Base-by-base conservation (phyloP, 352 stramenopile species). In the Aphanomyces cochlioides region DNA sequence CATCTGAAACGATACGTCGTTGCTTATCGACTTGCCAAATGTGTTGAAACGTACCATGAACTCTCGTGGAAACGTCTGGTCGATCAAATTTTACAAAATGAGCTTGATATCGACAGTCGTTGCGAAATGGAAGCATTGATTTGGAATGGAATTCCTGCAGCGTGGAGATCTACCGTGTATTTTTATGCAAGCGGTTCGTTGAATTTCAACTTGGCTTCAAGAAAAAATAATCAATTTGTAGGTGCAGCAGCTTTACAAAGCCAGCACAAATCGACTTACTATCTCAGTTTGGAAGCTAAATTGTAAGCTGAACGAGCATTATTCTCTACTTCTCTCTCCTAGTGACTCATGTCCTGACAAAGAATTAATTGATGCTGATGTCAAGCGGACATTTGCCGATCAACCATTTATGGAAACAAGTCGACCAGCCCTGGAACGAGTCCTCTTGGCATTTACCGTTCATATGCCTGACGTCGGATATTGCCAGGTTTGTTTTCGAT, bases 371-470 rank as follows among this genome's bases (percentile, higher is more conserved):
- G 12, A 21, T 28, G 40, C 63, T 5, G 63, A 69, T 37, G 63
- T 69, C 17, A 8, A 10, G 47, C 63, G 63, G 28, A 69, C 63
- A 37, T 69, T 69, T 60, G 41, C 63, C 12, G 63, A 69, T n/a
- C 63, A 69, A 63, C 17, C 63, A 3, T 8, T 4, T 5, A 69
- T 69, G 63, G 40, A 40, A 3, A 34, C 19, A 12, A 7, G 34
- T 13, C 47, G 34, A 60, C 8, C 7, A 4, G 37, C 37, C 3
- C 34, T 69, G 13, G 63, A 69, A 28, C 28, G 19, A 12, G 21
- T 69, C 13, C 36, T 69, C 3, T 36, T 69, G 7, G 63, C 63
- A 17, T 69, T 69, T 60, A 47, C 47, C 13, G 50, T 43, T 3
- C 50, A 69, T 28, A n/a, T 13, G 6, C 47, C 34, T 8, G 12